Percentiles rank a stretch among this genome's conserved stretches.
Evolutionary conservation across 768 basidiomycete species (phyloP).

Genomic region (Kwoniella mangroviensis): DNA sequence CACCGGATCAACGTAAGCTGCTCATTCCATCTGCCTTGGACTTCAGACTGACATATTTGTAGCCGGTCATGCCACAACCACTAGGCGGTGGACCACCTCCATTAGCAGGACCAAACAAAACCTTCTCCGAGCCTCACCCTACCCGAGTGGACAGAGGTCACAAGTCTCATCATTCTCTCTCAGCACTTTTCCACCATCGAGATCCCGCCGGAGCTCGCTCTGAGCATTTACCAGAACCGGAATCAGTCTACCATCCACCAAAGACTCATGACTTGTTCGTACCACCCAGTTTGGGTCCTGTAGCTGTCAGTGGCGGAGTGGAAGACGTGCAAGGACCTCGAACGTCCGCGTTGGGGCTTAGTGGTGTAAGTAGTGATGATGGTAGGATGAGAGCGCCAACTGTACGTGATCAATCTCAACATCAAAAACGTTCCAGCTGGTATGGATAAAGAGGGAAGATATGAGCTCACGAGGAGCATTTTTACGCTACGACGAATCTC

Average conservation of each 20-base stretch:
- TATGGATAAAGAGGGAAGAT: conserved; percentile 13
- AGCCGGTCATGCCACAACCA: conserved; percentile 44
- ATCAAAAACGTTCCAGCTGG: conserved; percentile 25
- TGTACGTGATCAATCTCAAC: conserved; percentile 34
- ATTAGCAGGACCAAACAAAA: conserved; percentile 17
- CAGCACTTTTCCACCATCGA: conserved; percentile 12
- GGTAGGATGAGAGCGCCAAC: conserved; percentile 39
- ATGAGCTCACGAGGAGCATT: conserved; percentile 3
- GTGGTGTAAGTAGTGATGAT: conserved; percentile 31
- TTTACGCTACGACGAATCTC: not conserved
- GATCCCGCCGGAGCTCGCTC: conserved; percentile 14
- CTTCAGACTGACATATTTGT: not conserved
- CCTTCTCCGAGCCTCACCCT: conserved; percentile 34
- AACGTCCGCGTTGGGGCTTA: conserved; percentile 35
- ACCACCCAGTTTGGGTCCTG: conserved; percentile 36
- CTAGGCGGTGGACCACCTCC: conserved; percentile 31
- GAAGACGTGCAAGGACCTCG: conserved; percentile 38
- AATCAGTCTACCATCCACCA: conserved; percentile 20
- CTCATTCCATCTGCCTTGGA: not conserved
- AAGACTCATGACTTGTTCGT: conserved; percentile 35
- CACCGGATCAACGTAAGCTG: conserved; percentile 32
- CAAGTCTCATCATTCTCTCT: conserved; percentile 19
- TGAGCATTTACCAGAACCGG: conserved; percentile 25
- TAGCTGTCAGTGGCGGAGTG: conserved; percentile 29
- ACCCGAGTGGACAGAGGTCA: conserved; percentile 13